Base-by-base conservation (phyloP, 2,329 filamentous ascomycete species). In the Ascomycota sp. region DNA sequence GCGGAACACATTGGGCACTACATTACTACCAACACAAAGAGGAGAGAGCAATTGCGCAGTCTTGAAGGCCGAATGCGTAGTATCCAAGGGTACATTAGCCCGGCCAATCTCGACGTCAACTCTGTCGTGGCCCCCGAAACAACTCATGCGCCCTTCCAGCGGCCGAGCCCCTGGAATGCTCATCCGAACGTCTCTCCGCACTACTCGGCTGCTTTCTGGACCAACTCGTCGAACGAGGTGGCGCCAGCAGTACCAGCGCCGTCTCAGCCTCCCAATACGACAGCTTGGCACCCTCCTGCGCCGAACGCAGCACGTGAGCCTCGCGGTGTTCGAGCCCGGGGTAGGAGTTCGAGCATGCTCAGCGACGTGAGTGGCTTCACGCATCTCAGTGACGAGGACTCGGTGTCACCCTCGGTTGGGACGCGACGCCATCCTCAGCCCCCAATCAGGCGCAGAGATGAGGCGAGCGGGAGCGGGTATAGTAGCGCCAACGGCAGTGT, bases 351-450 rank as follows among this genome's bases (percentile, higher is more conserved):
- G 8, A 73, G 68, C 37, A 76, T 76, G 71, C 62, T 76, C 2
- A 74, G 69, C 44, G 65, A 73, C 43, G 56, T 75, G 3, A 73
- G 68, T n/a, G 69, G 70, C 13, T 72, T 75, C 43, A 76, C 71
- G 7, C 68, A 74, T 51, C 68, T 63, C 11, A 72, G 64, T 42
- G 58, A 57, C 32, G 66, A 64, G 31, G 66, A 65, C 16, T 38
- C 45, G n/a, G 40, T 38, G 25, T 49, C 48, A 10, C 42, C 45
- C 10, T 37, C 44, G 7, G 29, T 29, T 13, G 25, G 32, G 25
- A 10, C 12, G 9, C 35, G 25, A 7, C 34, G 25, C 27, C 33
- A 34, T 12, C 37, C 35, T 25, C 40, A 32, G 26, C 34, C 31
- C 9, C 24, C 37, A 24, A 9, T 33, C 28, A 29, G 30, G n/a